Evolutionary conservation across 306 rosid species (phyloP).

Genomic region (Rosa chinensis): DNA sequence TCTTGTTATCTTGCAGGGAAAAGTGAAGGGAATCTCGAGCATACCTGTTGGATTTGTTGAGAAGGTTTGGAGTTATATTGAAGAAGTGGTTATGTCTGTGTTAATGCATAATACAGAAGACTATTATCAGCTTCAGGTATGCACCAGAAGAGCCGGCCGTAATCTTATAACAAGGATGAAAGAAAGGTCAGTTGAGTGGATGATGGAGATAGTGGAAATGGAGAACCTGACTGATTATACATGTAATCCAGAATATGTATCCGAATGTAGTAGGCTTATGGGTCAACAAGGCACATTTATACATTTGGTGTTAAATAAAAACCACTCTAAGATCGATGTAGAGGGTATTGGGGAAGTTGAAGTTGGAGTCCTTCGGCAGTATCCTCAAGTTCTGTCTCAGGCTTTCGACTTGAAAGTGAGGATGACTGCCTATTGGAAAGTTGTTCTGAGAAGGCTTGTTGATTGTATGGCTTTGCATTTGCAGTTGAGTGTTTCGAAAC

Average conservation of each 20-base stretch:
- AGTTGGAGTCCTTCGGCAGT: neutral
- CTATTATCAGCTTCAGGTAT: neutral
- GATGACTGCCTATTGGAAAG: neutral
- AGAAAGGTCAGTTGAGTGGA: neutral
- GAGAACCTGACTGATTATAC: constrained; percentile 1
- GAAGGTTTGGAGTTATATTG: neutral
- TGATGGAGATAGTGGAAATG: neutral
- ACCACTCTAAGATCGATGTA: neutral
- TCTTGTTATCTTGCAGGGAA: neutral
- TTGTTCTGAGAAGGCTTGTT: neutral
- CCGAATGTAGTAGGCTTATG: neutral
- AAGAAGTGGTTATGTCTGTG: neutral
- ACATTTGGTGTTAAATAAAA: neutral
- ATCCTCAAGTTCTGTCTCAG: neutral
- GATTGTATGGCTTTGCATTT: neutral
- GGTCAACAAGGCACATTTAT: neutral
- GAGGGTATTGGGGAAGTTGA: neutral
- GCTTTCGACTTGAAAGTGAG: constrained; percentile 1
- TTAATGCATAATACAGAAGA: neutral
- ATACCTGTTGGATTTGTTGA: neutral
- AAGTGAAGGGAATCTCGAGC: neutral
- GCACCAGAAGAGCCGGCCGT: neutral
- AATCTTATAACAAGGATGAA: constrained; percentile 5
- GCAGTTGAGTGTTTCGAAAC: neutral
- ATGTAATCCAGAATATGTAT: neutral